Conservation (phyloP, 257 asterid species). For the Nemophila menziesii region DNA sequence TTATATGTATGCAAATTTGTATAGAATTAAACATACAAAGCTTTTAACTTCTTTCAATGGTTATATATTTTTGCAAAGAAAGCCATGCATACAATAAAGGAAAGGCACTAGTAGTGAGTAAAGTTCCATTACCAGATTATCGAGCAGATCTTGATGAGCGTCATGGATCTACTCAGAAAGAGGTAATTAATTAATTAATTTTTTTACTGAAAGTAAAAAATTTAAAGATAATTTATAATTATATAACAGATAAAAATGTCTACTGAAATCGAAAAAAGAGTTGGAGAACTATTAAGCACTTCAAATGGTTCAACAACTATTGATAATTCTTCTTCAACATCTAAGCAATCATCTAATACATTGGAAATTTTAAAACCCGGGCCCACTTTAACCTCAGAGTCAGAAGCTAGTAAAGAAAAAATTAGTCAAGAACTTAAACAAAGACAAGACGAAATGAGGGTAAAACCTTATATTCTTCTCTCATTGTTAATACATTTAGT, state of each 20-base stretch:
- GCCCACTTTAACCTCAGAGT: conserved; percentile 21
- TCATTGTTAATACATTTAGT: background rate
- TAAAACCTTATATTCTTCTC: conserved; percentile 15
- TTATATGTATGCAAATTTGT: too few species aligned
- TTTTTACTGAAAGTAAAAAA: conserved; percentile 10
- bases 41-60: conserved; percentile 1
- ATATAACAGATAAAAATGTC: conserved; percentile 66
- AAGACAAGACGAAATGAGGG: conserved; percentile 81
- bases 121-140: conserved; percentile 81
- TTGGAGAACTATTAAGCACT: conserved; percentile 52
- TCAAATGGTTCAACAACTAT: conserved; percentile 29
- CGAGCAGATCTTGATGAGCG: conserved; percentile 95
- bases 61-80: conserved; percentile 54
- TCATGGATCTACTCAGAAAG: conserved; percentile 82
- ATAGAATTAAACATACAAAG: too few species aligned
- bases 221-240: conserved; percentile 2
- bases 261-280: conserved; percentile 64
- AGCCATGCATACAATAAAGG: conserved; percentile 91
- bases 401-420: conserved; percentile 30
- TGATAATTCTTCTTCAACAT: conserved; percentile 29
- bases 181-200: conserved; percentile 29
- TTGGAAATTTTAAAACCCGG: conserved; percentile 25
- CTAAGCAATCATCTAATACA: conserved; percentile 33
- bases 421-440: conserved; percentile 52
- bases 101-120: conserved; percentile 84